Percentiles rank a stretch among this genome's conserved stretches.
These are phyloP conservation scores for Epichloe baconii DNA, from an alignment of 2,329 filamentous ascomycete genomes.

Conservation along the genomic window DNA sequence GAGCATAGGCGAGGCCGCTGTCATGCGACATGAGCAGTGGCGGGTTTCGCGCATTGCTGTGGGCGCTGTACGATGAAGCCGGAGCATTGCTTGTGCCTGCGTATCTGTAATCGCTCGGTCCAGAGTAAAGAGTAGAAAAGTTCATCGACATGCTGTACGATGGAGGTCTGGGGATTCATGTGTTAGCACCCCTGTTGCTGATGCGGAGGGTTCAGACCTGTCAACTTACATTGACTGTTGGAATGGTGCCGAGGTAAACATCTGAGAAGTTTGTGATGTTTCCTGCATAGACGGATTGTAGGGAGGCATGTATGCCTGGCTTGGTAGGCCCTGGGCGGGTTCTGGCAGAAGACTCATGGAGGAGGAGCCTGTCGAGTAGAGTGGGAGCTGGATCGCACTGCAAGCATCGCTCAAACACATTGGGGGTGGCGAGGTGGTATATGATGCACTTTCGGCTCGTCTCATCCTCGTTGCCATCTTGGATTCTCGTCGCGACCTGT, in stretches of 20 bases:
- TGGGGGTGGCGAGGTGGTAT: conserved; percentile 25
- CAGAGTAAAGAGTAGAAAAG: conserved; percentile 26
- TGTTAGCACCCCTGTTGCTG: conserved; percentile 2
- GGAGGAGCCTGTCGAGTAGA: conserved; percentile 36
- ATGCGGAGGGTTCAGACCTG: background rate
- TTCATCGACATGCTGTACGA: conserved; percentile 32
- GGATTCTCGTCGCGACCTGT: conserved; percentile 44
- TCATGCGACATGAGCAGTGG: conserved; percentile 27
- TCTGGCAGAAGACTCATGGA: conserved; percentile 39
- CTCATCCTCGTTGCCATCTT: conserved; percentile 39
- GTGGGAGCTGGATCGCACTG: conserved; percentile 29
- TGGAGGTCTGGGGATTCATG: conserved; percentile 16
- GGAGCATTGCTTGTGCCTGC: conserved; percentile 7
- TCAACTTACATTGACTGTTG: conserved; percentile 24
- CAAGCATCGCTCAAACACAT: conserved; percentile 26
- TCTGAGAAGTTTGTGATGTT: conserved; percentile 22
- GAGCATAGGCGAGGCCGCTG: conserved; percentile 27
- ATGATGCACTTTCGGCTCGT: conserved; percentile 35
- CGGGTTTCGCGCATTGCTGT: conserved; percentile 24
- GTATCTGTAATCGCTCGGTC: conserved; percentile 27
- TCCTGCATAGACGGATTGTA: conserved; percentile 38
- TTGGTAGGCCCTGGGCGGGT: conserved; percentile 29
- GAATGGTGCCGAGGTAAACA: conserved; percentile 20
- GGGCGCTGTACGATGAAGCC: background rate
- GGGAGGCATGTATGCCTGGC: conserved; percentile 32